Base-by-base conservation (phyloP, 2,329 filamentous ascomycete species). In the Fusarium lateritium region DNA sequence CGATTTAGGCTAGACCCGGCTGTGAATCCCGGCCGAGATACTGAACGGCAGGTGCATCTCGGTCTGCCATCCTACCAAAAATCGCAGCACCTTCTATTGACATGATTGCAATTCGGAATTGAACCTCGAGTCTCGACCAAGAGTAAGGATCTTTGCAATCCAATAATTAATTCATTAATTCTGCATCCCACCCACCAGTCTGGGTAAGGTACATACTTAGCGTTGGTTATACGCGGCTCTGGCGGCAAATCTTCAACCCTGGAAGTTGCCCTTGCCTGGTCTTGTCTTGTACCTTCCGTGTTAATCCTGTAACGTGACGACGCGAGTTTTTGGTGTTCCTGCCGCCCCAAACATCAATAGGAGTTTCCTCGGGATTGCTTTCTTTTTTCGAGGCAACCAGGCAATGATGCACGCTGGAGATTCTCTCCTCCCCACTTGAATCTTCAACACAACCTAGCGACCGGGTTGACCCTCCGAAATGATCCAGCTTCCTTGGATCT, bases 1-100 rank as follows among this genome's bases (percentile, higher is more conserved):
- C 72, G 36, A 70, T 65, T 73, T 65, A 60, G 72, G 68, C 62
- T 74, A 74, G 70, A 58, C 56, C 58, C 66, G 62, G 62, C 50
- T 73, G 58, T 36, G 14, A 50, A 62, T 53, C 62, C 71, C 65
- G 65, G 65, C 58, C 61, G 54, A 60, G 52, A 39, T 61, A 56
- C 22, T 24, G 43, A 47, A 60, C 40, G 40, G 21, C 14, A 15
- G 52, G 36, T 59, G 36, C 33, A 57, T 65, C 42, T 64, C 51
- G 60, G 60, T 56, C 47, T 49, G 26, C 55, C 24, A 17, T 17
- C 34, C 17, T 36, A 50, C 38, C 53, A 46, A 49, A 53, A 72
- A 38, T 69, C 46, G 51, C 50, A 69, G 40, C 62, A 65, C 54
- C 54, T 52, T 57, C 47, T 6, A 21, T 54, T 55, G 45, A 47